Evolutionary conservation across 805 yeast genomes (phyloP).

Genomic region (Ogataea pignaliae): DNA sequence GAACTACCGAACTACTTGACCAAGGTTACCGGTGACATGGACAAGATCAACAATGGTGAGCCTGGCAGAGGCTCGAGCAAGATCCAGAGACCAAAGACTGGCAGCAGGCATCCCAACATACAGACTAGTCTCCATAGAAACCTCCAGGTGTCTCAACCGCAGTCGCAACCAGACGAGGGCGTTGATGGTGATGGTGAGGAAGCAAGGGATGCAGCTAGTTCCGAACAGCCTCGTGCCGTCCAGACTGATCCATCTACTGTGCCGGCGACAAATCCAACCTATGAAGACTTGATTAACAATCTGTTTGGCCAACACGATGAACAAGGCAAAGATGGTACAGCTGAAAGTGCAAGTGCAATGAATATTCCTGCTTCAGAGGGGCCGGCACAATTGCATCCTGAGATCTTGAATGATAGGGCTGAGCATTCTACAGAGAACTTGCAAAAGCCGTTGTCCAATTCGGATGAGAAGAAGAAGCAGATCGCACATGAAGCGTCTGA

Average conservation of each 20-base stretch:
- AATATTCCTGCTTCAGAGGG: background rate
- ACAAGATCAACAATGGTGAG: conserved; percentile 21
- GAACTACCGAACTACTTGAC: conserved; percentile 76
- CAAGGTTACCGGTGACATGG: conserved; percentile 85
- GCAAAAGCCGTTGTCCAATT: background rate
- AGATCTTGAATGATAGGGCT: background rate
- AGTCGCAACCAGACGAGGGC: background rate
- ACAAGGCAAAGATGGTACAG: conserved; percentile 3
- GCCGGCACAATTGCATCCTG: background rate
- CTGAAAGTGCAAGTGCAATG: background rate
- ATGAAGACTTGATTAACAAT: conserved; percentile 23
- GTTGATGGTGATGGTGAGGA: background rate
- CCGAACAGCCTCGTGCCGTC: no score
- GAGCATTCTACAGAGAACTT: background rate
- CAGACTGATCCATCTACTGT: background rate
- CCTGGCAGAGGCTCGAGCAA: conserved; percentile 5
- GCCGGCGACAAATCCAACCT: conserved; percentile 12
- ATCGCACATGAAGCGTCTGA: background rate
- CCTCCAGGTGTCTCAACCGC: conserved; percentile 1
- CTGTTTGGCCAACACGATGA: conserved; percentile 12
- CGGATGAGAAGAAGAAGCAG: background rate
- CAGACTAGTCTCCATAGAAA: conserved; percentile 11
- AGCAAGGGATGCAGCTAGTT: no score
- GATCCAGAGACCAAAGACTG: conserved; percentile 21
- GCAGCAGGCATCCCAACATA: conserved; percentile 11